phyloP scores from a whole-genome alignment of 176 grass and related monocot species.

The maize (Zea mays) region DNA sequence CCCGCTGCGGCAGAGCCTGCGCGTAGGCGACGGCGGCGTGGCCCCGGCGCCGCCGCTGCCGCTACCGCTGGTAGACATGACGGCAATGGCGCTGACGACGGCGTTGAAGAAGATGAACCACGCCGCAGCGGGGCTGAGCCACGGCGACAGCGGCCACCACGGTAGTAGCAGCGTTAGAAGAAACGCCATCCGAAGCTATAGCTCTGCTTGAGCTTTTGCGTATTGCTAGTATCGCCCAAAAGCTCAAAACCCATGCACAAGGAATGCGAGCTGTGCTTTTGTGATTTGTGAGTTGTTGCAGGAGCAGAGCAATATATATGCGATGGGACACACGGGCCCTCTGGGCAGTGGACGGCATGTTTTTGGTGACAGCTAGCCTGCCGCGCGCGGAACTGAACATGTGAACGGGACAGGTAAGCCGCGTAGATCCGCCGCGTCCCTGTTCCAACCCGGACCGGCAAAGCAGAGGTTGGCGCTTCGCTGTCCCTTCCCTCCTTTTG shows the following conservation, averaged over 20 bases:
- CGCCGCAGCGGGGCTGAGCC: slow-evolving; percentile 34
- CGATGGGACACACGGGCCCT: not conserved
- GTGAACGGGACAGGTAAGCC: slow-evolving; percentile 34
- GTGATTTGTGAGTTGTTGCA: not conserved
- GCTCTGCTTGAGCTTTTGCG: not conserved
- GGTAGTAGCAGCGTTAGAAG: not conserved
- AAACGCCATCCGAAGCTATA: not conserved
- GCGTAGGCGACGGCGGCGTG: not conserved
- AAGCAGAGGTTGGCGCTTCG: not conserved
- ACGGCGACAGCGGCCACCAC: slow-evolving; percentile 14
- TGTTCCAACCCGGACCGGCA: not conserved
- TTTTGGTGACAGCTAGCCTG: not conserved
- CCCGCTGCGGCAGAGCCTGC: slow-evolving; percentile 36
- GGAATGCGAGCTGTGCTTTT: not conserved
- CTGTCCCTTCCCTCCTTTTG: not conserved
- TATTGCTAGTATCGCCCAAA: too few relatives aligned
- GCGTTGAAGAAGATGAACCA: slow-evolving; percentile 46
- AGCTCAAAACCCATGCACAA: too few relatives aligned
- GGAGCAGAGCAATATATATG: not conserved
- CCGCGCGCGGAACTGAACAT: not conserved
- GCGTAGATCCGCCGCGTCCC: not conserved
- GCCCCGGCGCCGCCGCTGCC: not conserved
- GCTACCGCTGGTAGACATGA: not conserved
- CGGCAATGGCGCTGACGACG: slow-evolving; percentile 32
- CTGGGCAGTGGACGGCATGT: not conserved